Base-by-base conservation (phyloP, 1,284 basidiomycete species). In the Inonotus hispidus region DNA sequence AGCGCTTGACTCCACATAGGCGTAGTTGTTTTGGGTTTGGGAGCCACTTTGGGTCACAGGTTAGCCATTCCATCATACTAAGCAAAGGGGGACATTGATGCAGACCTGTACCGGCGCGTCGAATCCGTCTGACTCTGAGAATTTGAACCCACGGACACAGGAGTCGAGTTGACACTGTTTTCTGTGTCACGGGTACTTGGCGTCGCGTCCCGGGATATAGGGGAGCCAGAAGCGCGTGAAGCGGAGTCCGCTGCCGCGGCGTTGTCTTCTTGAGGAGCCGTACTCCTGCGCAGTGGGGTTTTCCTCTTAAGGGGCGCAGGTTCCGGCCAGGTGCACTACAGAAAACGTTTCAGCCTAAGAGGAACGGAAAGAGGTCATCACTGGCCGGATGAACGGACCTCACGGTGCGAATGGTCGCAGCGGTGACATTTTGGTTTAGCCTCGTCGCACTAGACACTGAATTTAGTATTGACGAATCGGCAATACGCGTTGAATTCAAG, bases 311-410 rank as follows among this genome's bases (percentile, higher is more conserved):
- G 70, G 23, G 85, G 83, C 13, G 82, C 79, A 10, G 84, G 84
- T 68, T 90, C 87, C 2, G 90, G 90, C 90, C 90, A 92, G 52
- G 85, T 89, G 71, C 90, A 92, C 89, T 92, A 65, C 53, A 23
- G 49, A 61, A 38, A 23, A 35, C 23, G 13, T 7, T 43, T 43
- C 25, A 56, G 65, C 59, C 65, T 56, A 25, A n/a, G 19, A 21
- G 41, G 41, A n/a, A 16, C 11, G 7, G 37, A 27, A 39, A 59
- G 50, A 19, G 41, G 35, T 32, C 57, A 60, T 32, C 55, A 8
- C 55, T 46, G 11, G 41, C 19, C 41, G 19, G 19, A 43, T 21
- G 66, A 46, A 66, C 81, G 52, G 71, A 90, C 89, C 68, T 91
- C 88, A 72, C 90, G 79, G 67, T 90, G 86, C 10, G 87, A 86